Evolutionary conservation across 805 yeast species (phyloP).

Genomic region (Komagataella kurtzmanii): DNA sequence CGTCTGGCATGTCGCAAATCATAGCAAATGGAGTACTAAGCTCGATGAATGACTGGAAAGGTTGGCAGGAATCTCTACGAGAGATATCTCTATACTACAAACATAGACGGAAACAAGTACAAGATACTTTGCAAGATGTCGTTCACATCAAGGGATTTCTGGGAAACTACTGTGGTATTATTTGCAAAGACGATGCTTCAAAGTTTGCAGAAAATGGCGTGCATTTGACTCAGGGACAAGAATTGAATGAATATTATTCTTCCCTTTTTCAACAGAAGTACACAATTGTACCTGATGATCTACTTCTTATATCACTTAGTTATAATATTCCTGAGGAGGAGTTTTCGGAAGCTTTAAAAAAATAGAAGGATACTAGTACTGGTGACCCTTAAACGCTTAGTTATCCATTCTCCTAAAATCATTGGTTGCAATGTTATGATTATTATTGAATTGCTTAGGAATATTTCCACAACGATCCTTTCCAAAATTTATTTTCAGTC

Average conservation of each 20-base stretch:
- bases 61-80: not conserved
- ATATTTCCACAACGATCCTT: constrained; percentile 92
- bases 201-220: not conserved
- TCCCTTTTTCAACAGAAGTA: not conserved
- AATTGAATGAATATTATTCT: not conserved
- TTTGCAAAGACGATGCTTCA: not conserved
- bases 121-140: not conserved
- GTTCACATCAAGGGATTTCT: not conserved
- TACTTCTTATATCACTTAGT: not conserved
- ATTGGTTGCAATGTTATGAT: not conserved
- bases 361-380: not conserved
- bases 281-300: not conserved
- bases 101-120: not conserved
- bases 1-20: not conserved
- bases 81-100: not conserved
- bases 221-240: not conserved
- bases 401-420: not conserved
- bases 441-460: constrained; percentile 50
- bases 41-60: not conserved
- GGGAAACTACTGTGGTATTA: not conserved
- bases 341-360: not conserved
- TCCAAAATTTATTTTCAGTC: constrained; percentile 79
- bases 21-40: not conserved
- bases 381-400: not conserved
- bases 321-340: not conserved